Conservation (phyloP, 2,329 filamentous ascomycete species). For the Xylariaceae sp. region DNA sequence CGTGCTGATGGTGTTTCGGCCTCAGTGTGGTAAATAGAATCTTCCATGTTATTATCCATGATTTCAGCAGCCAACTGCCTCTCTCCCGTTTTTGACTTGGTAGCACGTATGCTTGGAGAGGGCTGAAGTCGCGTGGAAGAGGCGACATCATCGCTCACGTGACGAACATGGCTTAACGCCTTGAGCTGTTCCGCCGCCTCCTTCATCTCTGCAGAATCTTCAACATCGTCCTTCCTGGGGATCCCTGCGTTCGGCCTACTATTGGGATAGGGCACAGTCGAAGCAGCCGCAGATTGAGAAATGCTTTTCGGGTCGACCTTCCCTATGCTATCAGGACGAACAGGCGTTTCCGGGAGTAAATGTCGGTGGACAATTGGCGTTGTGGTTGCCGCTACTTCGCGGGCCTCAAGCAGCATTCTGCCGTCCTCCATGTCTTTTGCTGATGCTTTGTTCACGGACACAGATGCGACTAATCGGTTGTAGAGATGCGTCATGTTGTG, state of each 20-base stretch:
- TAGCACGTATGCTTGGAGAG: constrained; percentile 27
- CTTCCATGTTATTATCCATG: constrained; percentile 40
- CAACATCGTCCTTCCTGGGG: constrained; percentile 46
- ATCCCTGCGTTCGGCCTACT: constrained; percentile 30
- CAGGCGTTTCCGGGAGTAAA: constrained; percentile 32
- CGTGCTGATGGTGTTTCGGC: constrained; percentile 37
- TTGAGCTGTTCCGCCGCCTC: constrained; percentile 65
- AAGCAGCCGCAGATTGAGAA: constrained; percentile 26
- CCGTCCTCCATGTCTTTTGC: constrained; percentile 55
- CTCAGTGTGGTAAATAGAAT: constrained; percentile 35
- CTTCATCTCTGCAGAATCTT: constrained; percentile 66
- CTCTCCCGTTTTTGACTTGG: constrained; percentile 39
- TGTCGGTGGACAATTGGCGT: constrained; percentile 34
- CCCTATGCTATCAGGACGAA: constrained; percentile 27
- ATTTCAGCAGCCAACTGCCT: constrained; percentile 40
- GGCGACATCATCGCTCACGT: constrained; percentile 45
- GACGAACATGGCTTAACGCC: constrained; percentile 59
- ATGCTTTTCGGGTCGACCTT: constrained; percentile 27
- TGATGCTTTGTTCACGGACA: constrained; percentile 42
- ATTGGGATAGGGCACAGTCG: constrained; percentile 24
- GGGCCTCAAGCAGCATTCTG: constrained; percentile 52
- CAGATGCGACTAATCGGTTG: constrained; percentile 51
- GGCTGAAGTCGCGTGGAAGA: constrained; percentile 24
- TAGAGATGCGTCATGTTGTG: constrained; percentile 65
- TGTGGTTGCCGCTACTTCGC: constrained; percentile 41